These are phyloP conservation scores for Vitis cinerea DNA, from an alignment of 164 flowering plant genomes.

Conservation along the genomic window DNA sequence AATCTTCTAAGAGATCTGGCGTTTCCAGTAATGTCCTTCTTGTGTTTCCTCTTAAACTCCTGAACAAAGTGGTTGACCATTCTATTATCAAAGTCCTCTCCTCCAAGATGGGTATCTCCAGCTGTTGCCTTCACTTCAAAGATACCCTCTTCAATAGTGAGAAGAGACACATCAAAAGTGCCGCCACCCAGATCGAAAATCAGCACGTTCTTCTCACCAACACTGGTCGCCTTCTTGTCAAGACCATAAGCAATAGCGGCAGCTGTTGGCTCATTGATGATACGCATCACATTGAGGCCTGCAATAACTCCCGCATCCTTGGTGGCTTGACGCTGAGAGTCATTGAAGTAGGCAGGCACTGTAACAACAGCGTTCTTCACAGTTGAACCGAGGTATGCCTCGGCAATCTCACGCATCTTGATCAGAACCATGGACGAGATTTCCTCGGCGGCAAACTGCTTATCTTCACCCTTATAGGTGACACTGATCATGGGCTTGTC, in stretches of 20 bases:
- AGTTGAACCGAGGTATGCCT: conserved; percentile 36
- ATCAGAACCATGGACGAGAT: conserved; percentile 41
- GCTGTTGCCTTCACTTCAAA: conserved; percentile 48
- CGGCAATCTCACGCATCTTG: conserved; percentile 45
- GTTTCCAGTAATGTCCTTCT: conserved; percentile 41
- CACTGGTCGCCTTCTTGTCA: conserved; percentile 40
- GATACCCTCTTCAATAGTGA: conserved; percentile 42
- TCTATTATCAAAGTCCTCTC: conserved; percentile 37
- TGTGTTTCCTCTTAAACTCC: conserved; percentile 39
- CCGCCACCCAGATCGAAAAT: conserved; percentile 43
- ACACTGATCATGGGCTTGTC: conserved; percentile 45
- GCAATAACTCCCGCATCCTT: conserved; percentile 43
- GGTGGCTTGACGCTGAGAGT: conserved; percentile 42
- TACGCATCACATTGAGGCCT: conserved; percentile 44
- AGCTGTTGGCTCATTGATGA: conserved; percentile 47
- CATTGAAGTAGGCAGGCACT: conserved; percentile 43
- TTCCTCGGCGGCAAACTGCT: conserved; percentile 43
- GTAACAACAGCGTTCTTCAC: conserved; percentile 43
- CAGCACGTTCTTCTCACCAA: conserved; percentile 43
- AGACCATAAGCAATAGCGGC: conserved; percentile 49
- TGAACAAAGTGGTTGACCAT: conserved; percentile 42
- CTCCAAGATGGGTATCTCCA: conserved; percentile 42
- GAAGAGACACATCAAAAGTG: conserved; percentile 39
- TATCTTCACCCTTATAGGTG: conserved; percentile 40
- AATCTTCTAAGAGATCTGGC: conserved; percentile 38